Evolutionary conservation across 371 early-diverging fungal species (phyloP), one percentile per base, ranked within the genome.

Genomic region (Coemansia sp.): DNA sequence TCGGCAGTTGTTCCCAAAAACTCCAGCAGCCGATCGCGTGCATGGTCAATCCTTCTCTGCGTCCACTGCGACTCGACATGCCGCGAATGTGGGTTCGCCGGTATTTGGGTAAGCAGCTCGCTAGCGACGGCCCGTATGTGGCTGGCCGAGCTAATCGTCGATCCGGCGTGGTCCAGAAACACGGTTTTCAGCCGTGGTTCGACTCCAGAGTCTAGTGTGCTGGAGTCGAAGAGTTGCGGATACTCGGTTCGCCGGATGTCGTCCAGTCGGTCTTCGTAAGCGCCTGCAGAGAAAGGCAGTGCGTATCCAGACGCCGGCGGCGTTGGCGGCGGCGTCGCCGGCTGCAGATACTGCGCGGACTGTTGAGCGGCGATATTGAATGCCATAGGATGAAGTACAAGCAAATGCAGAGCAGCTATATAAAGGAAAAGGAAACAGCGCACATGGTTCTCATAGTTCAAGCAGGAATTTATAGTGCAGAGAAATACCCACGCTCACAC

Each of bases 161-260:
- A 80, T 4, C 88, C 91, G 3, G 89, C 82, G 69, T 87, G 84
- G 63, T 90, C 90, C 39, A 90, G 79, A 55, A 87, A 89, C 4
- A 85, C 80, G 8, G 72, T 68, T 43, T 42, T 51, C 39, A 62
- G 57, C 58, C 38, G 34, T 8, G 49, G 36, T 26, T 20, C 9
- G 12, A 64, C 70, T 68, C 72, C 70, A 66, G 74, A 7, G 7
- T 14, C 38, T 11, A 47, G 34, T 7, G 63, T 9, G 16, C 33
- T 10, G 3, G 68, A 54, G n/a, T 57, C 57, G 16, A 50, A 68
- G 35, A 85, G 72, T 57, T 82, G 85, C 20, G 85, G 83, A 59
- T 83, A 84, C 65, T 85, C 83, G 35, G 69, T 69, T 49, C 60
- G 60, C 12, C 85, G 77, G 33, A 85, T 79, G 3, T 57, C 39